Conservation (phyloP, 371 early-diverging fungal genomes). For the Mortierella sp. region DNA sequence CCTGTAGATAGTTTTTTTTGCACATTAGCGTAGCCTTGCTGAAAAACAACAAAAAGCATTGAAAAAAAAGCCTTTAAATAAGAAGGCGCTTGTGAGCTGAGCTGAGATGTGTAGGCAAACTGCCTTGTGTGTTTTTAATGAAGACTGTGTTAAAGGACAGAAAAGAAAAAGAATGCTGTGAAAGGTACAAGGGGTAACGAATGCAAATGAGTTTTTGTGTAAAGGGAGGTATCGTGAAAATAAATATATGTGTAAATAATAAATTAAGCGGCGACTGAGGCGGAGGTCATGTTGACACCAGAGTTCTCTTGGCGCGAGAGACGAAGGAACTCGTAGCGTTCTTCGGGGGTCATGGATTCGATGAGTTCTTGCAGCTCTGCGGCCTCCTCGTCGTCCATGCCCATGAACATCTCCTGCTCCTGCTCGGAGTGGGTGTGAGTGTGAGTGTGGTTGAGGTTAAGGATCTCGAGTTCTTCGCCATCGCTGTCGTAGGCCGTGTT, state of each 20-base stretch:
- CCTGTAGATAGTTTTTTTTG: too few relatives aligned
- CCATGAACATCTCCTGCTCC: background rate
- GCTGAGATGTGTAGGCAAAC: too few relatives aligned
- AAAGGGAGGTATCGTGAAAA: background rate
- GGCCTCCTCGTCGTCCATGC: conserved; percentile 32
- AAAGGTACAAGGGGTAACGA: too few relatives aligned
- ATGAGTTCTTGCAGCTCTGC: conserved; percentile 34
- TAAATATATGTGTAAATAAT: background rate
- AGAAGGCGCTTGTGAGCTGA: too few relatives aligned
- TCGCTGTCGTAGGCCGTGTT: background rate
- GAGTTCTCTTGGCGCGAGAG: conserved; percentile 20
- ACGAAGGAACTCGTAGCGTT: conserved; percentile 41
- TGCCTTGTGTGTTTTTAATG: too few relatives aligned
- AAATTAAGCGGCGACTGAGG: background rate
- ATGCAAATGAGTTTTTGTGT: too few relatives aligned
- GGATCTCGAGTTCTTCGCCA: conserved; percentile 10
- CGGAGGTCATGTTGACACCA: background rate
- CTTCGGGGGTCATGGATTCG: conserved; percentile 42
- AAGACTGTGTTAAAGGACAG: too few relatives aligned
- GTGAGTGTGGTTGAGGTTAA: conserved; percentile 8
- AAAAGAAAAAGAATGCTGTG: too few relatives aligned
- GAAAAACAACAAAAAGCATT: too few relatives aligned
- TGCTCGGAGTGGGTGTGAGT: too few relatives aligned
- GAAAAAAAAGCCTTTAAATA: too few relatives aligned
- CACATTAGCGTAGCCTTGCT: too few relatives aligned